A percentile compares a stretch with the other conserved stretches of the same genome.
Evolutionary conservation across 2,329 filamentous ascomycete genomes (phyloP).

Genomic region (Chaetothyriales sp.): DNA sequence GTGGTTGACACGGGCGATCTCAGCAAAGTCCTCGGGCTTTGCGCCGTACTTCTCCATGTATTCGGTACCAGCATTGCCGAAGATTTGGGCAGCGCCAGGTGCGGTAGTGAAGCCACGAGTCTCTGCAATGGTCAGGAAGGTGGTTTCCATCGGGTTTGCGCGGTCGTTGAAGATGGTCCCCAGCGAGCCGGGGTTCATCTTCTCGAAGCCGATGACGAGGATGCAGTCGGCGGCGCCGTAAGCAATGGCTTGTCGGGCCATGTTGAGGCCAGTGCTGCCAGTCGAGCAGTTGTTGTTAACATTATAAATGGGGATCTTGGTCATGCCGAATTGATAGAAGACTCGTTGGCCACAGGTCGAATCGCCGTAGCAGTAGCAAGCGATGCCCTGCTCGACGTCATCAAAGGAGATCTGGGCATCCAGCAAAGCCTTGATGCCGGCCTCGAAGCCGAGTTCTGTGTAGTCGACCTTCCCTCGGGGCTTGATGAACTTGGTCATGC

Average conservation of each 20-base stretch:
- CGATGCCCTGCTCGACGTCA: conserved; percentile 84
- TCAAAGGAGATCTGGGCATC: conserved; percentile 90
- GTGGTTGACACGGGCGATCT: conserved; percentile 89
- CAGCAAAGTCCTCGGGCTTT: conserved; percentile 72
- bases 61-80: conserved; percentile 84
- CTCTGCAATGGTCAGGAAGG: conserved; percentile 63
- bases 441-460: conserved; percentile 23
- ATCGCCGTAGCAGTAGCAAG: conserved; percentile 98
- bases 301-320: conserved; percentile 89
- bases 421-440: conserved; percentile 29
- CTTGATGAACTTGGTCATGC: conserved; percentile 94
- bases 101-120: conserved; percentile 71
- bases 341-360: conserved; percentile 89
- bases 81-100: conserved; percentile 80
- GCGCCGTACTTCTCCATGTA: conserved; percentile 96
- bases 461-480: conserved; percentile 23
- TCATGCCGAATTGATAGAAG: conserved; percentile 98
- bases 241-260: conserved; percentile 67
- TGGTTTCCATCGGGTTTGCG: conserved; percentile 61
- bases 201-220: conserved; percentile 89
- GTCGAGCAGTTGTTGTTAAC: conserved; percentile 99
- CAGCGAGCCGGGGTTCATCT: conserved; percentile 89
- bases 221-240: conserved; percentile 76
- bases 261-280: conserved; percentile 76
- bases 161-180: conserved; percentile 76